Base-by-base conservation (phyloP, 306 rosid species). In the Arachis hypogaea region DNA sequence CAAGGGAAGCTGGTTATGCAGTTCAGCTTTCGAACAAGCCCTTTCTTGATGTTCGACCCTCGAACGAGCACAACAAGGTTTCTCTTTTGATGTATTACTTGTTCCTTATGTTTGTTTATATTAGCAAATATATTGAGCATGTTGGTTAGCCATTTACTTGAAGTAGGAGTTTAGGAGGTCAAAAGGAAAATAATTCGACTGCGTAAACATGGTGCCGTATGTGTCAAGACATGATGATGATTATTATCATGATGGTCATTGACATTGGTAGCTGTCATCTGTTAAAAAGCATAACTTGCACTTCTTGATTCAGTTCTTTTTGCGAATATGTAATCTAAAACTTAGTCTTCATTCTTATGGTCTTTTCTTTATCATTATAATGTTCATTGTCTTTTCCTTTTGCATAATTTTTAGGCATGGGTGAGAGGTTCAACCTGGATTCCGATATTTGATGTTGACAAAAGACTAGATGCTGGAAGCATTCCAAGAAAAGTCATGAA, bases 1-100 rank as follows among this genome's bases (percentile, higher is more conserved):
- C 99, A 56, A 88, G 86, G 82, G 97, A 91, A 89, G 93, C 96
- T 71, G 99, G 96, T 22, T 94, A 89, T 76, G 96, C 99, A 43
- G 85, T 88, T 84, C 97, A 89, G 78, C 97, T 94, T 78, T 89
- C 96, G 56, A 87, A 86, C 87, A 89, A 88, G 80, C 84, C 95
- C 80, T 84, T 94, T 76, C 93, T 94, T 49, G 97, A 94, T 86
- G 97, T 91, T 64, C 97, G 93, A 46, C 99, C 97, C 59, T 84
- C 99, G 7, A 84, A 81, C 71, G 99, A 94, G 64, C 95, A 79
- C 82, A 46, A 81, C 51, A 94, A 89, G 99, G 99, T 83, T 79
- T 76, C 55, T 59, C 80, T 59, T 43, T 67, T 22, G 8, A 55
- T 50, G 41, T 57, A 51, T 33, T 33, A 4, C 9, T 43, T 44